These are phyloP conservation scores for Leccinum huronense DNA, from an alignment of 1,284 basidiomycete species.

Conservation along the genomic window DNA sequence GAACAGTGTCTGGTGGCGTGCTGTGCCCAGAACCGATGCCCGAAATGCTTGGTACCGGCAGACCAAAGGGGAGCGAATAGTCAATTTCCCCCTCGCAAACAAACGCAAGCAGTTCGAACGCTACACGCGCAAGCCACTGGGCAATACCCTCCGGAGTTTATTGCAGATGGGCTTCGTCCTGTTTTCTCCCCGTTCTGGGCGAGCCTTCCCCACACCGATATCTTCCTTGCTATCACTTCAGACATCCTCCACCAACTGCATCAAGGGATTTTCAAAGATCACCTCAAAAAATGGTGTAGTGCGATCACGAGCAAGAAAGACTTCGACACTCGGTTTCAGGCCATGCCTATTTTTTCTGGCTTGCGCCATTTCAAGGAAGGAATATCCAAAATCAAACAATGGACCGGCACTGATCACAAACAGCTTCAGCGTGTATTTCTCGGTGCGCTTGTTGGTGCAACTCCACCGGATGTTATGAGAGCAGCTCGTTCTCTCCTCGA, in stretches of 20 bases:
- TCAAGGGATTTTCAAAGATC: conserved; percentile 7
- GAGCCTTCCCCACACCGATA: not conserved
- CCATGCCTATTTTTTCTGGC: not conserved
- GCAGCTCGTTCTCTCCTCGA: not conserved
- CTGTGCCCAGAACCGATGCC: conserved; percentile 23
- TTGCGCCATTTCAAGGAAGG: not conserved
- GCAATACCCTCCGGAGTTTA: conserved; percentile 1
- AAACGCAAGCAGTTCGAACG: not conserved
- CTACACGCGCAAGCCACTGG: not conserved
- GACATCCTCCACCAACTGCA: conserved; percentile 1
- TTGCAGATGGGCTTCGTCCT: not conserved
- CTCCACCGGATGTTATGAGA: not conserved
- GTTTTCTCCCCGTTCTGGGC: conserved; percentile 4
- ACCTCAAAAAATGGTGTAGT: conserved; percentile 1
- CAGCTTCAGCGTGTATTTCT: not conserved
- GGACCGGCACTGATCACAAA: conserved; percentile 2
- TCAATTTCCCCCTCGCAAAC: not conserved
- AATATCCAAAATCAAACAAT: not conserved
- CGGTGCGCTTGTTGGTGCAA: not conserved
- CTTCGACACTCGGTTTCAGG: not conserved
- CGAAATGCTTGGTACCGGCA: conserved; percentile 9
- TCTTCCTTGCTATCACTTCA: not conserved
- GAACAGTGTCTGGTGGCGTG: conserved; percentile 18
- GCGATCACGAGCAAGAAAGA: not conserved
- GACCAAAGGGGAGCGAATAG: not conserved